Base-by-base conservation (phyloP, 176 grass and related monocot species). In the Echinochloa phyllopogon region DNA sequence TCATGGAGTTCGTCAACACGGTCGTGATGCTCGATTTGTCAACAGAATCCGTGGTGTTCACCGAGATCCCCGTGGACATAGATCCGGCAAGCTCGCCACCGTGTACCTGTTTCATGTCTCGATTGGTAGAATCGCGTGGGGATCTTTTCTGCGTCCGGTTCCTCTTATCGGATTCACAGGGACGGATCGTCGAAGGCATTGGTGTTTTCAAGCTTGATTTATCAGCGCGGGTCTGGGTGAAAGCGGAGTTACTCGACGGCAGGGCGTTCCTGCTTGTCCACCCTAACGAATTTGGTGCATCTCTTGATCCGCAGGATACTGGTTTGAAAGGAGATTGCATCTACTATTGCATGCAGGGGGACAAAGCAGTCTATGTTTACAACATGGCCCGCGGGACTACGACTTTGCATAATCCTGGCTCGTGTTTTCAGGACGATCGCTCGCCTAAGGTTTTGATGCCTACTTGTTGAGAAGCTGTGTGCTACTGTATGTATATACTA, bases 241-340 rank as follows among this genome's bases (percentile, higher is more conserved):
- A 48, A 25, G 68, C 1, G 4, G 74, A 3, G 37, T 21, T 53
- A 0, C 37, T 77, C 52, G 38, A n/a, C 6, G 74, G 74, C 74
- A 77, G 11, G 36, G 37, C 0, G 11, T 77, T 77, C 20, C 8
- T 60, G n/a, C n/a, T n/a, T n/a, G n/a, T n/a, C n/a, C n/a, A n/a
- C n/a, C n/a, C n/a, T n/a, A n/a, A n/a, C n/a, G n/a, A 16, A 38
- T 40, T 15, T 59, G 74, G 74, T 59, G 53, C 53, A 6, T 42
- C 74, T 1, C 1, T 59, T 4, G 53, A 43, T 42, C 21, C 52
- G 0, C 37, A 24, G 5, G 8, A 72, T n/a, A 12, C 9, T 9
- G 48, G 47, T 21, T 77, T 77, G 53, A 77, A 24, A 59, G 74
- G 37, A 16, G 74, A 77, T 40, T 77, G 74, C 39, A 59, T 77